Percentiles rank a stretch among this genome's conserved stretches.
These are phyloP conservation scores for Talaromyces proteolyticus DNA, from an alignment of 495 filamentous ascomycete genomes.

Conservation along the genomic window DNA sequence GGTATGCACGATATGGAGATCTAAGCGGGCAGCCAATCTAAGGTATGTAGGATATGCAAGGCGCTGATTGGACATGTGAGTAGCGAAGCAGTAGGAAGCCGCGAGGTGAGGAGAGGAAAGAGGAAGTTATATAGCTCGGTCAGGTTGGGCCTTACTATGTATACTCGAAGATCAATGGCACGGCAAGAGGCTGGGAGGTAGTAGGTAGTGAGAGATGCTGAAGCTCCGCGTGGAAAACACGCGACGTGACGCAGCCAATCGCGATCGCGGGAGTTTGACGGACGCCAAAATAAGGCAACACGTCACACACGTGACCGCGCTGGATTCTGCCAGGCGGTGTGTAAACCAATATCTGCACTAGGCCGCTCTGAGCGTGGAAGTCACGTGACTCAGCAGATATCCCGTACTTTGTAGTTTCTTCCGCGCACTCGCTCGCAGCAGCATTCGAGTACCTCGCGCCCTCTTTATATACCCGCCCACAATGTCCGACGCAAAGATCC, in stretches of 20 bases:
- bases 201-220: no score
- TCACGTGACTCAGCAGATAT: no score
- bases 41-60: background rate
- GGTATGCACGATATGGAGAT: slow-evolving; percentile 19
- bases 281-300: background rate
- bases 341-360: slow-evolving; percentile 4
- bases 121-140: slow-evolving; percentile 5
- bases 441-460: slow-evolving; percentile 11
- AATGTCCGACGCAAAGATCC: slow-evolving; percentile 75
- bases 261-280: background rate
- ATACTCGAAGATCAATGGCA: background rate
- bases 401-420: no score
- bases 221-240: no score
- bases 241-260: background rate
- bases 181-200: background rate
- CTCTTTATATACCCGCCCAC: slow-evolving; percentile 29
- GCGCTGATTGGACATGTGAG: background rate
- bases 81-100: slow-evolving; percentile 10
- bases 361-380: no score
- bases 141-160: slow-evolving; percentile 3
- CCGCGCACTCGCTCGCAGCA: slow-evolving; percentile 3
- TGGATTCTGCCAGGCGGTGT: background rate
- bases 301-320: slow-evolving; percentile 1
- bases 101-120: slow-evolving; percentile 9
- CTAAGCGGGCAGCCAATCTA: background rate